Conservation (phyloP, 306 rosid genomes). For the Sophora flavescens region DNA sequence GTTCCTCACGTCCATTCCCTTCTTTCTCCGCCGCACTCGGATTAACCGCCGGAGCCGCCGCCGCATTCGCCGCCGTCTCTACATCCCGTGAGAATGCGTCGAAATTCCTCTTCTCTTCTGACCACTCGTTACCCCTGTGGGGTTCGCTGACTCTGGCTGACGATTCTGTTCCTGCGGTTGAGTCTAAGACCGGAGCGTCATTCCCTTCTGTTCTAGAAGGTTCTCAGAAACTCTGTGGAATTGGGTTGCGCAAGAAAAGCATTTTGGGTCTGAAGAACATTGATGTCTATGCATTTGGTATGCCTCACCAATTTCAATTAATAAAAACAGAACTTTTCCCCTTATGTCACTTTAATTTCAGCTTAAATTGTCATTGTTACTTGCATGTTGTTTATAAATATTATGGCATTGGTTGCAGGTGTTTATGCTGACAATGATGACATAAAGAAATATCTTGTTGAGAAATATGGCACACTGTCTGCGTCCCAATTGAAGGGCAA, state of each 20-base stretch:
- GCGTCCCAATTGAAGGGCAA: conserved; percentile 61
- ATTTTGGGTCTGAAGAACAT: conserved; percentile 85
- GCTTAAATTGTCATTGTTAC: too few relatives aligned
- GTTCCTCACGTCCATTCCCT: conserved; percentile 49
- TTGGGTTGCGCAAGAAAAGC: conserved; percentile 80
- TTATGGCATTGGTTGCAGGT: conserved; percentile 60
- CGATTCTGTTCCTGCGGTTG: conserved; percentile 52
- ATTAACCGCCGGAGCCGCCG: conserved; percentile 56
- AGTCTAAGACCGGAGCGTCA: conserved; percentile 67
- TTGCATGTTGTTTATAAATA: neutral
- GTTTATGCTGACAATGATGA: conserved; percentile 79
- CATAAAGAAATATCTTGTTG: conserved; percentile 57
- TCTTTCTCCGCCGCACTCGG: conserved; percentile 43
- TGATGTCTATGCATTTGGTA: conserved; percentile 92
- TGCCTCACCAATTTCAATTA: neutral
- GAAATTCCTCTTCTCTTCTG: conserved; percentile 55
- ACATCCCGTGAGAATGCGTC: conserved; percentile 47
- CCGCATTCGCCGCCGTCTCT: conserved; percentile 53
- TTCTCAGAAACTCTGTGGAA: conserved; percentile 78
- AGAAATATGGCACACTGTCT: conserved; percentile 69
- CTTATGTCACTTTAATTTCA: neutral
- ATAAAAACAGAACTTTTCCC: neutral
- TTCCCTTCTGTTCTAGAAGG: conserved; percentile 73
- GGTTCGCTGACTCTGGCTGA: conserved; percentile 74
- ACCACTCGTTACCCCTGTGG: conserved; percentile 61